A percentile compares a stretch with the other conserved stretches of the same genome.
Evolutionary conservation across 148 eudicot species (phyloP).

Genomic region (Drosera capensis): DNA sequence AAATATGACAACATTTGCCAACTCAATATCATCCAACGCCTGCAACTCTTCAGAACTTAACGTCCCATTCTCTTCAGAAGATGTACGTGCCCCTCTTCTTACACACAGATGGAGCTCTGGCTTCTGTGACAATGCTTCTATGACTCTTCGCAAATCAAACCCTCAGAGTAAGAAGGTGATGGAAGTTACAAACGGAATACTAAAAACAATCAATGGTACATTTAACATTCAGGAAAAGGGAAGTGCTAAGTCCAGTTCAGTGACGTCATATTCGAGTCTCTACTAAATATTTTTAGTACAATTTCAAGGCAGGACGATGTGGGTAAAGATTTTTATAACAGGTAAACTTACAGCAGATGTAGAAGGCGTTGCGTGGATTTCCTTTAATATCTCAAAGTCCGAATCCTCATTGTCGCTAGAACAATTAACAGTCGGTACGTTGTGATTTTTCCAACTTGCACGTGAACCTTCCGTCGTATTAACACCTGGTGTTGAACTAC

Average conservation of each 20-base stretch:
- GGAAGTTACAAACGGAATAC: background rate
- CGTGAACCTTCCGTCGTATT: constrained; percentile 43
- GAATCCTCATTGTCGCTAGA: constrained; percentile 51
- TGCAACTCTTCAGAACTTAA: constrained; percentile 58
- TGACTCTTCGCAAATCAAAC: constrained; percentile 35
- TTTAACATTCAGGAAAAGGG: no score
- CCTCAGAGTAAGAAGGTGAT: constrained; percentile 2
- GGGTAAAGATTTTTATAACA: no score
- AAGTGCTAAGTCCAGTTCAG: no score
- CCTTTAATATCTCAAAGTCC: constrained; percentile 11
- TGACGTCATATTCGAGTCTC: no score
- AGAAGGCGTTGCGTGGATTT: constrained; percentile 6
- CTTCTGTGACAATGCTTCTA: constrained; percentile 28
- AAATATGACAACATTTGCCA: constrained; percentile 92
- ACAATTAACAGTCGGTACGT: constrained; percentile 45
- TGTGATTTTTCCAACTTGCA: constrained; percentile 14
- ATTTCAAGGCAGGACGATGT: no score
- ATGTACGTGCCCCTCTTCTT: constrained; percentile 21
- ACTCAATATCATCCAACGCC: constrained; percentile 72
- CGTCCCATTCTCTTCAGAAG: constrained; percentile 21
- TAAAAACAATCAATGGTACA: no score
- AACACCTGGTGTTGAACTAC: constrained; percentile 14
- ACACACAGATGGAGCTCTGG: constrained; percentile 31
- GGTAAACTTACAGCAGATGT: no score
- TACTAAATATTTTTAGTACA: no score